Evolutionary conservation across 768 basidiomycete genomes (phyloP), one percentile per base, ranked within the genome.

Genomic region (Leucocoprinus sp.): DNA sequence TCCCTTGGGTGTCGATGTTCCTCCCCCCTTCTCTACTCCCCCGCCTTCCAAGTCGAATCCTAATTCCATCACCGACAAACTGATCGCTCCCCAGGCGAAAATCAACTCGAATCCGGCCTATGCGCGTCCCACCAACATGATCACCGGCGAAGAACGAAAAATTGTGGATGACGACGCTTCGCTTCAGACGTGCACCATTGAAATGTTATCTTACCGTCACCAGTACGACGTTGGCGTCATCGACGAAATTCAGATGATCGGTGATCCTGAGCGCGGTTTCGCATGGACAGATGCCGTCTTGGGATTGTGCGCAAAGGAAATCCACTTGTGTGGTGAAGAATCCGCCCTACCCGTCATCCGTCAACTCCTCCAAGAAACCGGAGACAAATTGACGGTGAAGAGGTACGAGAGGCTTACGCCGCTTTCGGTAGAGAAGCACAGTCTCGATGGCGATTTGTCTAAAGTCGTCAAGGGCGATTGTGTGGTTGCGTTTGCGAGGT

Each of bases 221-320:
- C 49, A 49, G 3, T 68, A 66, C 44, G 90, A 95, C 42, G 91
- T 98, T 18, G 93, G 82, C 0, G 93, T 99, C 37, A 71, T 99
- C 36, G 96, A 97, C 60, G 95, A 98, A 67, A 97, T 99, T 38
- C 96, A 98, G 67, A 86, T 98, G 85, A 78, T 98, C 14, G 76
- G 76, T 0, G 91, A 97, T 60, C 62, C 70, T 0, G 67, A 79
- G 2, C 80, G 96, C 12, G 95, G 96, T 0, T 68, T 65, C 19
- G 78, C 78, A 0, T 99, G 96, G 95, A 85, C 87, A 7, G 57
- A 60, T 9, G 93, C 92, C 0, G 73, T 99, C 1, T 62, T 96
- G 15, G 87, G 89, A 2, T 39, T 83, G 1, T 63, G 71, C 44
- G 92, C 93, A 2, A 68, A 72, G 21, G 93, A 97, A 57, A 56